Evolutionary conservation across 225 moss, liverwort and hornwort genomes (phyloP), one percentile per base, ranked within the genome.

Genomic region (Physcomitrellopsis africana): DNA sequence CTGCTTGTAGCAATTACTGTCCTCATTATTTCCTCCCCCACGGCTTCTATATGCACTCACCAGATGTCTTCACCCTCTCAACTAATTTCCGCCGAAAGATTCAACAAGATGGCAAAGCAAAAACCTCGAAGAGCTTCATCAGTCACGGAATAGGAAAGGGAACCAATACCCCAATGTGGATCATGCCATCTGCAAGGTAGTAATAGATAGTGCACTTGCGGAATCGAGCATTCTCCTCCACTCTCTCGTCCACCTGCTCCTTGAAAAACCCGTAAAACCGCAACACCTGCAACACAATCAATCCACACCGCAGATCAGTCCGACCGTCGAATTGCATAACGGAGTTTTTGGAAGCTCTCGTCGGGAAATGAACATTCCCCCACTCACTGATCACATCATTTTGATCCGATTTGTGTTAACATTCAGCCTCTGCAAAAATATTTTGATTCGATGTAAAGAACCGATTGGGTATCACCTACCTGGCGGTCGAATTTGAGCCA

Each of bases 191-290:
- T 17, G 88, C 61, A 29, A 97, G 82, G 65, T 97, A 97, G 72
- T 89, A 94, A 49, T 97, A 94, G 48, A 94, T 83, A 42, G 91
- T 94, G 73, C 94, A 97, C 77, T 94, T 97, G 63, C 96, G 94
- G 27, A 84, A 88, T 9, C 96, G 82, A 74, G 81, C 85, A 70
- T 97, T 94, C 68, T 97, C 96, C 70, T 97, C 96, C 63, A 92
- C 84, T 24, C 94, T 83, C 68, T 94, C 94, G 17, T 87, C 89
- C 75, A 97, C 94, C 42, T 94, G 94, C 72, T 97, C 96, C 76
- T 94, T 97, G 61, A 97, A 94, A 69, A 80, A 97, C 1, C 88
- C 94, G 14, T 86, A 97, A 53, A 92, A 97, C 2, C 91, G 84
- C 63, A 97, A 49, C 20, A 97, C 96, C 94, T 97, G 65, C 3